These are phyloP conservation scores for Funneliformis mosseae DNA, from an alignment of 192 early-diverging fungal genomes.

Conservation along the genomic window DNA sequence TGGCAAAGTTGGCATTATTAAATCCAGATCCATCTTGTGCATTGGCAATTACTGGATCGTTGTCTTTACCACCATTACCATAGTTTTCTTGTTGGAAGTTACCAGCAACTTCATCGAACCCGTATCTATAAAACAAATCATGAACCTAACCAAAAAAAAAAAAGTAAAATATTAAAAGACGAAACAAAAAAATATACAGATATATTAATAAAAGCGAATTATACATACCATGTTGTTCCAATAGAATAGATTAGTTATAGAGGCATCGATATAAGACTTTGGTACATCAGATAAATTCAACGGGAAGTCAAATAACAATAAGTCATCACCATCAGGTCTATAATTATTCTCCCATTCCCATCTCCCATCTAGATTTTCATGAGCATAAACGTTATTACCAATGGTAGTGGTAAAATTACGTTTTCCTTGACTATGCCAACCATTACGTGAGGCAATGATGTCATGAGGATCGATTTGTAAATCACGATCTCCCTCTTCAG, in stretches of 20 bases:
- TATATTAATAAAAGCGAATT: not conserved
- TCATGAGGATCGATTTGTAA: conserved; percentile 59
- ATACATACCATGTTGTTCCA: conserved; percentile 74
- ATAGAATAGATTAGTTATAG: conserved; percentile 89
- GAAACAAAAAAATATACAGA: not conserved
- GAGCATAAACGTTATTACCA: conserved; percentile 94
- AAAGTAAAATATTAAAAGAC: not conserved
- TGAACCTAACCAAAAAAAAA: conserved; percentile 62
- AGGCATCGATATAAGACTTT: conserved; percentile 70
- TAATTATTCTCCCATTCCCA: conserved; percentile 74
- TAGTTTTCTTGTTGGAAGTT: conserved; percentile 95
- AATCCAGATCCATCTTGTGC: conserved; percentile 90
- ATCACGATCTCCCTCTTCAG: conserved; percentile 62
- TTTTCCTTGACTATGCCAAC: conserved; percentile 74
- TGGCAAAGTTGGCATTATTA: conserved; percentile 96
- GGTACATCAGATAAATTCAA: conserved; percentile 68
- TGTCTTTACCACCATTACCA: conserved; percentile 71
- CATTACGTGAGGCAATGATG: conserved; percentile 59
- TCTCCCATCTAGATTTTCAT: conserved; percentile 77
- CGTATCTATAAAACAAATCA: conserved; percentile 87
- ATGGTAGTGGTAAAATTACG: conserved; percentile 69
- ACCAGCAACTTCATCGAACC: conserved; percentile 87
- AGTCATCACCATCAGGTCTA: conserved; percentile 66
- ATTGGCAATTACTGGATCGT: conserved; percentile 89
- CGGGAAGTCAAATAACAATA: conserved; percentile 76